These are phyloP conservation scores for Nemania diffusa DNA, from an alignment of 2,329 filamentous ascomycete species.

Conservation along the genomic window DNA sequence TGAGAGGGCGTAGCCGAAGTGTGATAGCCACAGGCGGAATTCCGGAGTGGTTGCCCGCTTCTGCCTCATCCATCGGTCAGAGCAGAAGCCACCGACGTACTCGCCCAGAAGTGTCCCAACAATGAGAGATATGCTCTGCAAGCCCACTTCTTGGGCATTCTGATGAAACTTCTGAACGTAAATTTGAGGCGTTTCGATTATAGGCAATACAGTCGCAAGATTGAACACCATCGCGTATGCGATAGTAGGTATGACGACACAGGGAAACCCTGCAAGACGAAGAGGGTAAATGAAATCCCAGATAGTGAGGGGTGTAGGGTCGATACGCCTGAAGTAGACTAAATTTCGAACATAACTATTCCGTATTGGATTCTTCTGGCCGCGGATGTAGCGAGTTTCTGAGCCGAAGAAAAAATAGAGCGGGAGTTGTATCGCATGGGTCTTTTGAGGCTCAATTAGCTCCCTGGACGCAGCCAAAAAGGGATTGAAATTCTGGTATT, in stretches of 20 bases:
- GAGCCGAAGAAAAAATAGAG: slow-evolving; percentile 31
- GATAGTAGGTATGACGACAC: slow-evolving; percentile 22
- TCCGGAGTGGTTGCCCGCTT: slow-evolving; percentile 19
- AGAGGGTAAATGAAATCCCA: slow-evolving; percentile 27
- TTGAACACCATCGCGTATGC: slow-evolving; percentile 31
- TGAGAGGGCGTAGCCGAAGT: slow-evolving; percentile 25
- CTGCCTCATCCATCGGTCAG: slow-evolving; percentile 31
- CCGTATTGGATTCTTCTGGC: background rate
- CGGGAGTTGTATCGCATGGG: slow-evolving; percentile 20
- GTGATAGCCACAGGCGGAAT: slow-evolving; percentile 31
- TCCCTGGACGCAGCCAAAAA: background rate
- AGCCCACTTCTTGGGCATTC: slow-evolving; percentile 28
- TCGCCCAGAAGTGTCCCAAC: slow-evolving; percentile 31
- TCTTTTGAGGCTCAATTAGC: slow-evolving; percentile 12
- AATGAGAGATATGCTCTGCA: slow-evolving; percentile 25
- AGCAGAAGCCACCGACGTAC: slow-evolving; percentile 26
- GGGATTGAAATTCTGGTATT: background rate
- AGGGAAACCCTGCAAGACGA: slow-evolving; percentile 18
- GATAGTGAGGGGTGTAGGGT: slow-evolving; percentile 19
- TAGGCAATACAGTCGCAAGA: slow-evolving; percentile 21
- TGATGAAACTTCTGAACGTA: slow-evolving; percentile 29
- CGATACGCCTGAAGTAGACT: slow-evolving; percentile 24
- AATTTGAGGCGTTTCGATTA: slow-evolving; percentile 28
- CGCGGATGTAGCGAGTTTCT: slow-evolving; percentile 28
- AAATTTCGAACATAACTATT: slow-evolving; percentile 3